phyloP scores from a whole-genome alignment of 805 yeast genomes.

The Starmerella sp. region DNA sequence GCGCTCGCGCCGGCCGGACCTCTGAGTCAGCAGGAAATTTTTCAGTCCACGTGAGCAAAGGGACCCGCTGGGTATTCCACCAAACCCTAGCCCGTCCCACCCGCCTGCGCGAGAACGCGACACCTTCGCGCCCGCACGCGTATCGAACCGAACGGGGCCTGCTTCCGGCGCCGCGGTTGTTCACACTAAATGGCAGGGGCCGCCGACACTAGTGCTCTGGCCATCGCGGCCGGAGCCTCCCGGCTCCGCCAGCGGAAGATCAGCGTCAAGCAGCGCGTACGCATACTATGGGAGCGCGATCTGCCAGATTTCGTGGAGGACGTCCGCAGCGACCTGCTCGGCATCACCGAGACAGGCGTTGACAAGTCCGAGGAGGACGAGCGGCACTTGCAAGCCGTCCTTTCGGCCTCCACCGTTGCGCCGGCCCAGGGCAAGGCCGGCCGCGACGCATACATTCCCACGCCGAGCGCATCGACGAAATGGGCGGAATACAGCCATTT shows the following conservation, averaged over 20 bases:
- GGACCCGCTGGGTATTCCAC: not conserved
- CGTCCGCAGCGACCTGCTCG: conserved; percentile 74
- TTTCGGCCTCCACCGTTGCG: conserved; percentile 63
- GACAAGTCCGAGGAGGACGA: conserved; percentile 97
- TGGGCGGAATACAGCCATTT: conserved; percentile 69
- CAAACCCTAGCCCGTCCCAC: conserved; percentile 2
- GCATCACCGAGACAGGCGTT: conserved; percentile 84
- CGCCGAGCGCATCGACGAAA: conserved; percentile 81
- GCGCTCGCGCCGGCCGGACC: not conserved
- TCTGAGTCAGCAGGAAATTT: conserved; percentile 3
- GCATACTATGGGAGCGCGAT: conserved; percentile 65
- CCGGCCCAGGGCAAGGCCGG: conserved; percentile 32
- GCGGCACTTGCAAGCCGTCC: conserved; percentile 85
- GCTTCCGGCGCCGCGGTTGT: not conserved
- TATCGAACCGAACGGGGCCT: not conserved
- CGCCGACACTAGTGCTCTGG: not conserved
- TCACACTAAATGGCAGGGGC: not conserved
- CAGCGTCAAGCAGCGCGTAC: conserved; percentile 77
- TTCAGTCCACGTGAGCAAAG: not conserved
- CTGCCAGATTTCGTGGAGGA: conserved; percentile 69
- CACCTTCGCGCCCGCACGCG: not conserved
- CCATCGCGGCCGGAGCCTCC: conserved; percentile 30
- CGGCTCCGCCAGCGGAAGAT: conserved; percentile 91
- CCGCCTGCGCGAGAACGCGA: not conserved
- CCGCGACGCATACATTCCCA: conserved; percentile 64